Base-by-base conservation (phyloP, 371 early-diverging fungal species). In the Haplosporangium sp. region DNA sequence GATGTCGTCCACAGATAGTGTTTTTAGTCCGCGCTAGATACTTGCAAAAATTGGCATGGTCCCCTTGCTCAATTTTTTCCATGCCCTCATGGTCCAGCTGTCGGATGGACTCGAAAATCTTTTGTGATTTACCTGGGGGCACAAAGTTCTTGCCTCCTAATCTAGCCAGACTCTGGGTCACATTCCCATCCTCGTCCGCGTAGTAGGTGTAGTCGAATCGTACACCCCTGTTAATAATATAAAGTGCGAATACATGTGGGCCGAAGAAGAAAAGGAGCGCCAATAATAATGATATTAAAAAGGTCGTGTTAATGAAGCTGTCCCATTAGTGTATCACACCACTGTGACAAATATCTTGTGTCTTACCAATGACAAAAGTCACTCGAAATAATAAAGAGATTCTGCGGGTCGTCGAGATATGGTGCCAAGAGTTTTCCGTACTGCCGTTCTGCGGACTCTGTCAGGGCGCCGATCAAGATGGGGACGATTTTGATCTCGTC, bases 311-410 rank as follows among this genome's bases (percentile, higher is more conserved):
- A n/a, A n/a, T 5, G 1, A 43, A 29, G 45, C 36, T 37, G 50
- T 60, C n/a, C n/a, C n/a, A n/a, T n/a, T n/a, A n/a, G n/a, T n/a
- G n/a, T n/a, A n/a, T 41, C 55, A 29, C 12, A 13, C 23, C 12
- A 21, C 37, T 29, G 13, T 23, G 18, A 1, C 43, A 20, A n/a
- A n/a, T n/a, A n/a, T n/a, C n/a, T n/a, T n/a, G n/a, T n/a, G n/a
- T 21, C 67, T 68, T 84, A 94, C 93, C 96, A 98, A 72, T 98
- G 98, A 82, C 98, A 97, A 74, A 98, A 98, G 74, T 98, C 98
- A 2, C 94, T 93, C 12, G 98, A 97, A 20, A 98, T 85, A 42
- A 97, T 87, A 83, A 97, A 96, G 13, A 96, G 79, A 53, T 88
- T 93, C 47, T 84, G 69, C 3, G 90, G 85, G 54, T 92, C 85